A percentile compares a stretch with the other conserved stretches of the same genome.
phyloP scores from a whole-genome alignment of 805 yeast species.

The Starmerella apicola region DNA sequence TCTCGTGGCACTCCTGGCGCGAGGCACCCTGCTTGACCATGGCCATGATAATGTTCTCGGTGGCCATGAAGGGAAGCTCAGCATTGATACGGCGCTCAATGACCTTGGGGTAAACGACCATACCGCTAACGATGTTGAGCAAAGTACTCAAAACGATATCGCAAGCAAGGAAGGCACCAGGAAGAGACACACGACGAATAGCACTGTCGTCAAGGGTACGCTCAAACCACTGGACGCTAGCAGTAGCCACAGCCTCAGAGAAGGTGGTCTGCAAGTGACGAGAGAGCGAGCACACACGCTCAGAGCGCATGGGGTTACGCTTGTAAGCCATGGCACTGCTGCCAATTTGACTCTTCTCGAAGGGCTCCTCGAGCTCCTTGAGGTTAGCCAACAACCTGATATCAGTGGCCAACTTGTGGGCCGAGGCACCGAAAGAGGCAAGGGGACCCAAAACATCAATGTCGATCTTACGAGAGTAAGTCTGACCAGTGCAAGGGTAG shows the following conservation, averaged over 20 bases:
- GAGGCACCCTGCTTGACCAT: slow-evolving; percentile 98
- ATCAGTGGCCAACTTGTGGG: slow-evolving; percentile 97
- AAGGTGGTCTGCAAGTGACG: slow-evolving; percentile 88
- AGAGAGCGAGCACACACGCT: slow-evolving; percentile 95
- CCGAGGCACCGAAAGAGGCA: slow-evolving; percentile 88
- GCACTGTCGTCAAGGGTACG: slow-evolving; percentile 98
- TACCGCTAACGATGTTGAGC: slow-evolving; percentile 83
- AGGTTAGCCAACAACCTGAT: slow-evolving; percentile 88
- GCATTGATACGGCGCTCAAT: slow-evolving; percentile 90
- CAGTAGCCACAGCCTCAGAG: slow-evolving; percentile 90
- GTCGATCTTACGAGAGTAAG: slow-evolving; percentile 97
- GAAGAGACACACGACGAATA: slow-evolving; percentile 89
- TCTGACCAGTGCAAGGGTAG: slow-evolving; percentile 97
- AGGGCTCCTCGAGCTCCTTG: slow-evolving; percentile 97
- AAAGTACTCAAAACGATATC: slow-evolving; percentile 84
- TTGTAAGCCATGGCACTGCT: slow-evolving; percentile 98
- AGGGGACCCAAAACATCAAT: slow-evolving; percentile 87
- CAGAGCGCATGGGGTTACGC: slow-evolving; percentile 99
- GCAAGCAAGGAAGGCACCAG: slow-evolving; percentile 91
- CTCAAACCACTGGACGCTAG: slow-evolving; percentile 98
- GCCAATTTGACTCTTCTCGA: slow-evolving; percentile 96
- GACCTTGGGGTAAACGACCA: slow-evolving; percentile 97
- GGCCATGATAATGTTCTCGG: slow-evolving; percentile 98
- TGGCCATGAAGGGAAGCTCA: slow-evolving; percentile 98
- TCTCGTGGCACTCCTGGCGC: slow-evolving; percentile 97